Conservation (phyloP, 1,284 basidiomycete species). For the Sporisorium exsertum region DNA sequence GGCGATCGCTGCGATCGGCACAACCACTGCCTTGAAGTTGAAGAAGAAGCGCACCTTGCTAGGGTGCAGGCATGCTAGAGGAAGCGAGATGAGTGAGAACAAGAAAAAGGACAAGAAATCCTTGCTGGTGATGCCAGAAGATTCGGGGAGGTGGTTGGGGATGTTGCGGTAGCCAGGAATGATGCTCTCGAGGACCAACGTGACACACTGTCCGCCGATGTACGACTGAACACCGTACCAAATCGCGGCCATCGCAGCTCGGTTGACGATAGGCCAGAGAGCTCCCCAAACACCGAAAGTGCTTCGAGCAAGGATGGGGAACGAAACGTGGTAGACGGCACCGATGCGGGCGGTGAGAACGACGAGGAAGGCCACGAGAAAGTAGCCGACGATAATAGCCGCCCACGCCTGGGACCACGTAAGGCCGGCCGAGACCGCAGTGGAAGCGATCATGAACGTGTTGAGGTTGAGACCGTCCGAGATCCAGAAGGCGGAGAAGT, state of each 20-base stretch:
- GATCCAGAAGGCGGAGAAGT: constrained; percentile 64
- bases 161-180: constrained; percentile 75
- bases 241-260: constrained; percentile 81
- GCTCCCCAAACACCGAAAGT: constrained; percentile 83
- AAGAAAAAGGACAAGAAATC: constrained; percentile 86
- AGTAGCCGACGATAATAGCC: constrained; percentile 75
- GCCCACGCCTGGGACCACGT: constrained; percentile 61
- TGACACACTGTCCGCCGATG: constrained; percentile 80
- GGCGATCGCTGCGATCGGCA: constrained; percentile 72
- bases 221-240: constrained; percentile 64
- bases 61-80: constrained; percentile 83
- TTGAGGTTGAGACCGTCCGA: constrained; percentile 62
- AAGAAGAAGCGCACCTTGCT: constrained; percentile 86
- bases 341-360: constrained; percentile 84
- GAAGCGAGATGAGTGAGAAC: constrained; percentile 84
- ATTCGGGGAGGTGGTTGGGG: constrained; percentile 77
- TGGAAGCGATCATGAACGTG: constrained; percentile 53
- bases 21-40: constrained; percentile 80
- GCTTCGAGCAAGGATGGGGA: constrained; percentile 80
- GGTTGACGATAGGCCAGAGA: constrained; percentile 81
- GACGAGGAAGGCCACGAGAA: constrained; percentile 79
- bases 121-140: constrained; percentile 77
- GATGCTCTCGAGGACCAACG: constrained; percentile 78
- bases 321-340: constrained; percentile 74
- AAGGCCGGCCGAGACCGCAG: constrained; percentile 48